These are phyloP conservation scores for Candida oleophila DNA, from an alignment of 805 yeast genomes.

Conservation along the genomic window DNA sequence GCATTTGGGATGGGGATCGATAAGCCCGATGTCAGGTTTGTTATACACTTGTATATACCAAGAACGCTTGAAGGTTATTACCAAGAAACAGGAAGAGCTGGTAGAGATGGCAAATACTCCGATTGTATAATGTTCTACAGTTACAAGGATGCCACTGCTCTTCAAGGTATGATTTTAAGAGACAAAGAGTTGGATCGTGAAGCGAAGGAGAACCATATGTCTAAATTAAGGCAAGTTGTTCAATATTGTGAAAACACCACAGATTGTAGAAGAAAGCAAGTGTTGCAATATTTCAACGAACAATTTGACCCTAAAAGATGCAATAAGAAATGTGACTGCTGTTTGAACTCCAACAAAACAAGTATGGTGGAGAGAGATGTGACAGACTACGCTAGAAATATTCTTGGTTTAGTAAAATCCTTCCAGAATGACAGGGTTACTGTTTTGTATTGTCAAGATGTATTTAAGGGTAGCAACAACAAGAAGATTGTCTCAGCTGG, in stretches of 20 bases:
- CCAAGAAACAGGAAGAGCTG: slow-evolving; percentile 98
- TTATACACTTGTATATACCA: slow-evolving; percentile 84
- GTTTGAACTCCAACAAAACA: slow-evolving; percentile 43
- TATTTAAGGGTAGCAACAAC: slow-evolving; percentile 69
- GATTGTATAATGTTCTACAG: slow-evolving; percentile 82
- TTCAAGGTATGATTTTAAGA: slow-evolving; percentile 74
- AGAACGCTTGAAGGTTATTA: slow-evolving; percentile 93
- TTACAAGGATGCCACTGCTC: slow-evolving; percentile 72
- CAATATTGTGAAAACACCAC: slow-evolving; percentile 89
- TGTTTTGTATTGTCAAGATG: slow-evolving; percentile 75
- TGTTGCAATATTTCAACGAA: slow-evolving; percentile 88
- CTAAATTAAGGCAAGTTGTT: slow-evolving; percentile 77
- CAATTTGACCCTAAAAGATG: slow-evolving; percentile 67
- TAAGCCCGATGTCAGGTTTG: slow-evolving; percentile 91
- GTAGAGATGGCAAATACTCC: slow-evolving; percentile 86
- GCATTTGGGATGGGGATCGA: slow-evolving; percentile 99
- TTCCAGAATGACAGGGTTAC: slow-evolving; percentile 67
- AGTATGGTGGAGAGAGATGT: slow-evolving; percentile 61
- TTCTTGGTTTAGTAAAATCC: slow-evolving; percentile 56
- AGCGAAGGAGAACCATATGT: slow-evolving; percentile 73
- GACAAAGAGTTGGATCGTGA: slow-evolving; percentile 65
- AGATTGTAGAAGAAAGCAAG: slow-evolving; percentile 88
- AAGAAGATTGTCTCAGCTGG: slow-evolving; percentile 63
- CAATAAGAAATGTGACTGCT: slow-evolving; percentile 79
- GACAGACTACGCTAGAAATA: slow-evolving; percentile 58